Percentiles rank a stretch among this genome's conserved stretches.
phyloP scores from a whole-genome alignment of 2,329 filamentous ascomycete species.

The Coniochaeta pulveracea region DNA sequence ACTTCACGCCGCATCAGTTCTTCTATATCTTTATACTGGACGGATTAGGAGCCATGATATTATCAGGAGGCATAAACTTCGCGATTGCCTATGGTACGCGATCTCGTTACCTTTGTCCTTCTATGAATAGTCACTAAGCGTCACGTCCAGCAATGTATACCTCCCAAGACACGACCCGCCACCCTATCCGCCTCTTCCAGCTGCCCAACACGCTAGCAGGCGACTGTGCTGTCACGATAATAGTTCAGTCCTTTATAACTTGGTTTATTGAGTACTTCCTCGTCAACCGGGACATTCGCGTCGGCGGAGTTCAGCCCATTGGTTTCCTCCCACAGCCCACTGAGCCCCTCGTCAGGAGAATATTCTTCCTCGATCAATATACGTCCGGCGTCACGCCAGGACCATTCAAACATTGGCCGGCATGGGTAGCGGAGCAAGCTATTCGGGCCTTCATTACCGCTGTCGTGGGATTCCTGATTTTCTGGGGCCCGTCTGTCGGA shows the following conservation, averaged over 20 bases:
- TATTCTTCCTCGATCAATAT: conserved; percentile 24
- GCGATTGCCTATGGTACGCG: conserved; percentile 35
- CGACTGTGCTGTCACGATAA: conserved; percentile 38
- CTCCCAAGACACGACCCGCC: conserved; percentile 18
- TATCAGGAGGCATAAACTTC: conserved; percentile 41
- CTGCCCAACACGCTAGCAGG: conserved; percentile 39
- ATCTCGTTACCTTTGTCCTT: not conserved
- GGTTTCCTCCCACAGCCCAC: conserved; percentile 28
- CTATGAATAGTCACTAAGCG: not conserved
- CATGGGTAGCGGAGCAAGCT: conserved; percentile 23
- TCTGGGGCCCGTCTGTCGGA: conserved; percentile 32
- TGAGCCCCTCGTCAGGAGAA: conserved; percentile 25
- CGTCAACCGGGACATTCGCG: conserved; percentile 34
- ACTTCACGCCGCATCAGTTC: conserved; percentile 29
- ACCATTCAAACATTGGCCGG: conserved; percentile 21
- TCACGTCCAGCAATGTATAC: conserved; percentile 33
- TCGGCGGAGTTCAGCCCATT: conserved; percentile 32
- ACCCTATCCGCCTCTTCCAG: conserved; percentile 33
- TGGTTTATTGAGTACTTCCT: conserved; percentile 37
- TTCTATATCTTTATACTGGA: conserved; percentile 37
- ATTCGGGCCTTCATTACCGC: conserved; percentile 23
- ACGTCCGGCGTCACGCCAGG: conserved; percentile 7
- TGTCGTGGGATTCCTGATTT: conserved; percentile 25
- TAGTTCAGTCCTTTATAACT: conserved; percentile 37
- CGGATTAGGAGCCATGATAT: conserved; percentile 31